Evolutionary conservation across 805 yeast genomes (phyloP), one percentile per base, ranked within the genome.

Genomic region (Candida jianshihensis): DNA sequence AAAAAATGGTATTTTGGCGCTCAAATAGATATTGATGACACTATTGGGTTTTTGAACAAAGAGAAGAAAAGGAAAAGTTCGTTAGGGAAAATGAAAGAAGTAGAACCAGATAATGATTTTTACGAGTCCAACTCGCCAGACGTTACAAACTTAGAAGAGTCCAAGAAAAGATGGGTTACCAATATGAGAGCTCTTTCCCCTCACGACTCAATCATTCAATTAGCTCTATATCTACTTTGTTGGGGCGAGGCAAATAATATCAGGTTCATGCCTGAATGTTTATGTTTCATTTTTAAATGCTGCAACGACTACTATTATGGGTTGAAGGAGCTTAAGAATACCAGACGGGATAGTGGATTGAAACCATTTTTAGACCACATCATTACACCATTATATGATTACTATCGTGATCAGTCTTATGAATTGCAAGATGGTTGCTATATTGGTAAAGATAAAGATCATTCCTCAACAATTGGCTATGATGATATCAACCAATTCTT

Each of bases 221-320:
- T 87, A 14, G 75, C 84, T 0, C 57, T 87, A 7, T 88, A 78
- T 50, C 64, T 87, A 11, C 56, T 84, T 37, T 73, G 85, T 43
- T 87, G 96, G 96, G 94, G 95, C 1, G 96, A 87, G 54, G 87
- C 95, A 0, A 85, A 83, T 51, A 88, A 85, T 47, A 54, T 87
- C 3, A 67, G 96, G 43, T 87, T 83, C 49, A 79, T 87, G 77
- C 96, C 96, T 0, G 96, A 87, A 53, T 85, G 95, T 48, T 54
- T 87, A 17, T 85, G 94, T 42, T 87, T 88, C 47, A 73, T 87
- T 19, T 86, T 79, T 63, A 84, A 86, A 50, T 81, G 94, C 47
- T 86, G 94, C 34, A 71, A 73, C 33, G 89, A 82, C 49, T 70
- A 70, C 46, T 81, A 70, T 46, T 73, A 71, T 44, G 68, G 79